Base-by-base conservation (phyloP, 1,139 yeast species). In the Suhomyces maxii region DNA sequence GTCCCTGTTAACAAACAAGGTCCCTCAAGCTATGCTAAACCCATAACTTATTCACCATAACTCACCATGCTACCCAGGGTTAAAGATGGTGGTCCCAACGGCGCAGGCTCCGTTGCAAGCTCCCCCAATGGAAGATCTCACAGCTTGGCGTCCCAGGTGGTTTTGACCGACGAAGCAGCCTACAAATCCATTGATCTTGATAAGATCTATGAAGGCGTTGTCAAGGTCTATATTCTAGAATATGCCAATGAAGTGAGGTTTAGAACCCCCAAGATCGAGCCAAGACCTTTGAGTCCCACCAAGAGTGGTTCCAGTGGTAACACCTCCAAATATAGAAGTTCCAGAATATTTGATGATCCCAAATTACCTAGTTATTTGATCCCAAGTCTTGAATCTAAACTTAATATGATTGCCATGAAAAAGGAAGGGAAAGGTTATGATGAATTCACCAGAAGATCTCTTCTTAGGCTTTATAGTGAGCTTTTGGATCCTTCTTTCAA, bases 391-490 rank as follows among this genome's bases (percentile, higher is more conserved):
- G 82, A 80, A 59, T 63, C 66, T 9, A 68, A 72, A 39, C 70
- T 86, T 52, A 74, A 79, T 49, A 63, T 69, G 18, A 73, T 85
- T 9, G 86, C 90, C 31, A 68, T 83, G 63, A 75, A 73, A 70
- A 50, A 76, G 73, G 51, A 67, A 74, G 63, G 73, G 68, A 53
- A 52, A 7, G 44, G 54, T 33, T 52, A 65, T 37, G 77, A 73
- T 46, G 77, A 71, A 4, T 59, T 62, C 50, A 69, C 75, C 4
- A 55, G 79, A 47, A 59, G 79, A 44, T 71, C 76, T 12, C 71
- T 84, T 37, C 63, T 86, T 31, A 73, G 88, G 35, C 74, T 85
- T 50, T 85, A 85, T 58, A 82, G 84, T 46, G 84, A 83, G 43
- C 57, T 83, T 25, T 65, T 85, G 37, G 82, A 79, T 41, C 83